Evolutionary conservation across 73 alveolate species (phyloP).

Genomic region (Paramecium pentaurelia): DNA sequence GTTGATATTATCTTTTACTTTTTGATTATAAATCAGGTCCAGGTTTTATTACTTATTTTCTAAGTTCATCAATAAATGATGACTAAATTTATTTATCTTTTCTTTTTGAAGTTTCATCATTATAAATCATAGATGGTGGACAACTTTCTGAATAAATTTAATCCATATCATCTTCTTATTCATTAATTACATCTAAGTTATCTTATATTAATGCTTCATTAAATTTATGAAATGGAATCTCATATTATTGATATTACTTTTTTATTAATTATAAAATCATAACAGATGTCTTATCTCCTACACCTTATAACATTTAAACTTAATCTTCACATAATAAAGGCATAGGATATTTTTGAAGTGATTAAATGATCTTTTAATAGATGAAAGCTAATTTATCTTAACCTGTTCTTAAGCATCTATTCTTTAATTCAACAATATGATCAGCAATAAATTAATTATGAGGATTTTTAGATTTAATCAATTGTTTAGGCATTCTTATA

Average conservation of each 20-base stretch:
- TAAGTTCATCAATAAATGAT: neutral
- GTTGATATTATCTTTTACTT: neutral
- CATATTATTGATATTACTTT: conserved; percentile 3
- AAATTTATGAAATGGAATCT: neutral
- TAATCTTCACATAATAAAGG: conserved; percentile 33
- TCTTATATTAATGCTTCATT: conserved; percentile 5
- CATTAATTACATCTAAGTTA: neutral
- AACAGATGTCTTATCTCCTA: conserved; percentile 35
- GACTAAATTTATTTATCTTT: neutral
- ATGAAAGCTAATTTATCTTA: conserved; percentile 10
- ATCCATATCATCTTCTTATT: neutral
- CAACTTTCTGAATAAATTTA: neutral
- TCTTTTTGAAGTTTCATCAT: neutral
- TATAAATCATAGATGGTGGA: neutral
- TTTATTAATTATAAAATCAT: neutral
- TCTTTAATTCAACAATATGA: neutral
- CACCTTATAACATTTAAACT: neutral
- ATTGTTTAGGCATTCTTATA: neutral
- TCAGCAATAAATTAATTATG: neutral
- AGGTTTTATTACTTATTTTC: neutral
- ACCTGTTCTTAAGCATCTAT: neutral
- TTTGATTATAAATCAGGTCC: neutral
- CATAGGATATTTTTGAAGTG: conserved; percentile 42
- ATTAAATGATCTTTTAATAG: neutral
- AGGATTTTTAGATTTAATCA: neutral